Percentiles rank a stretch among this genome's conserved stretches.
Evolutionary conservation across 73 alveolate genomes (phyloP).

Genomic region (Symbiodinium pilosum): DNA sequence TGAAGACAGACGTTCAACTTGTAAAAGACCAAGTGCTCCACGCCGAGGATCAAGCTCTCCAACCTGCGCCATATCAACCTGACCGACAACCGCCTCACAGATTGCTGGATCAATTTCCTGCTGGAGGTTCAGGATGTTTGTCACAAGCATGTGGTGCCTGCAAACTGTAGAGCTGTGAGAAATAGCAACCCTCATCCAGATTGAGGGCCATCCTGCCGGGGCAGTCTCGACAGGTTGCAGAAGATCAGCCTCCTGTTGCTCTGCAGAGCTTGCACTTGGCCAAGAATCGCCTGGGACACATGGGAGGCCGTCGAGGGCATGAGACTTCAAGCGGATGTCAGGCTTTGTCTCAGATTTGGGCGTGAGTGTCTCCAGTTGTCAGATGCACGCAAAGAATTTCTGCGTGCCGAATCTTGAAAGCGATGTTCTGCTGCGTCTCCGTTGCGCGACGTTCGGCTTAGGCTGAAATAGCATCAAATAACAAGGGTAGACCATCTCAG

Average conservation of each 20-base stretch:
- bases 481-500: too few relatives aligned
- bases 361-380: too few relatives aligned
- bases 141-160: not conserved
- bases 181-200: not conserved
- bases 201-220: not conserved
- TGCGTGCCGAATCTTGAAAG: too few relatives aligned
- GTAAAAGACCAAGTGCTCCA: not conserved
- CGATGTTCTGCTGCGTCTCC: too few relatives aligned
- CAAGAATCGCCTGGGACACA: slow-evolving; percentile 41
- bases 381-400: too few relatives aligned
- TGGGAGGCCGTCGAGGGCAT: slow-evolving; percentile 1
- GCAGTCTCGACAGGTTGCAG: slow-evolving; percentile 27
- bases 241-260: slow-evolving; percentile 4
- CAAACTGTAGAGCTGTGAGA: not conserved
- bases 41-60: not conserved
- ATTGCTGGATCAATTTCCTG: slow-evolving; percentile 25
- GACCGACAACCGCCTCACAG: slow-evolving; percentile 59
- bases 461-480: too few relatives aligned
- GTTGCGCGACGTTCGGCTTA: too few relatives aligned
- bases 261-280: slow-evolving; percentile 44
- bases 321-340: too few relatives aligned
- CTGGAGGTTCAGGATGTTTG: not conserved
- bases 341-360: too few relatives aligned
- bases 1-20: too few relatives aligned
- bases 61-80: slow-evolving; percentile 46